Evolutionary conservation across 371 early-diverging fungal genomes (phyloP), one percentile per base, ranked within the genome.

Genomic region (Mortierella sp.): DNA sequence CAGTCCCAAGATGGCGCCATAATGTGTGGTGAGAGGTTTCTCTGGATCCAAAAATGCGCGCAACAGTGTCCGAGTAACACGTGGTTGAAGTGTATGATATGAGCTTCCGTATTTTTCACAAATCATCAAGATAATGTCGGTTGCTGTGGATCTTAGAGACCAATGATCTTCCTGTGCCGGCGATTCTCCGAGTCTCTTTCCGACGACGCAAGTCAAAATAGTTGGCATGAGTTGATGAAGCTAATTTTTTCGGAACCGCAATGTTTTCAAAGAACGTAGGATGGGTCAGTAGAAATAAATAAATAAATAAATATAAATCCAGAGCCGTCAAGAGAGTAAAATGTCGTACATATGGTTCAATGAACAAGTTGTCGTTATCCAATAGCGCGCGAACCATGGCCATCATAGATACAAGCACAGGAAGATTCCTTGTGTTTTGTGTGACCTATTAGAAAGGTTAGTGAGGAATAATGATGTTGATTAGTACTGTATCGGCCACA

Each of bases 161-260:
- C 96, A 97, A 79, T 97, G 98, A 62, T 93, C 88, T 43, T 93
- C 92, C 36, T 60, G 83, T 67, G 79, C 28, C 66, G 80, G 88
- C 65, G 83, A 81, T 84, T 89, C 87, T 74, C 93, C 87, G 70
- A 99, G 80, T n/a, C 92, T 86, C 68, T 95, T 95, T 52, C 96
- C 96, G 6, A 99, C 95, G 21, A 99, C 87, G 77, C 98, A 98
- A 11, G 99, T 97, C 52, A 99, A 84, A 43, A 99, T 89, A 32
- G 96, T 90, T 13, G 99, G 99, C 64, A 99, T 93, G 48, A 99
- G 87, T 90, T 99, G 99, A 85, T 99, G 99, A 36, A 99, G 89
- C 95, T 95, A 81, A 6, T 47, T 22, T 32, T n/a, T 22, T 36
- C 22, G 8, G 58, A 8, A 11, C 5, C 15, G n/a, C 36, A 62